Percentiles rank a stretch among this genome's conserved stretches.
These are phyloP conservation scores for Fusarium newnesense DNA, from an alignment of 2,329 filamentous ascomycete genomes.

Conservation along the genomic window DNA sequence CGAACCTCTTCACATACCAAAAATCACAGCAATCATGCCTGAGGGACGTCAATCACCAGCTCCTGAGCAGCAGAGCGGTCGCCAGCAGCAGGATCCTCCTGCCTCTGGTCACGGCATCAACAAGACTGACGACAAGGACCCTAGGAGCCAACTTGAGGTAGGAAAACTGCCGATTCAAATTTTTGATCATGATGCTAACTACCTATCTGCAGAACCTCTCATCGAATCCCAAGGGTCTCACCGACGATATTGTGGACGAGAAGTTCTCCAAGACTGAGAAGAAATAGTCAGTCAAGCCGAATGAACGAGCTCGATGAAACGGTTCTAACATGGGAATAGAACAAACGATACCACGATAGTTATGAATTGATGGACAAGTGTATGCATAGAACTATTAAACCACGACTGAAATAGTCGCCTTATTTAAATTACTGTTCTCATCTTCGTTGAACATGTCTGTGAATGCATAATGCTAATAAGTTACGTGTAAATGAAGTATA, in stretches of 20 bases:
- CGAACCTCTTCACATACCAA: not conserved
- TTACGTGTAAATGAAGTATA: not conserved
- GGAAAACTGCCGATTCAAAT: constrained; percentile 7
- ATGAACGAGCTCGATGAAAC: not conserved
- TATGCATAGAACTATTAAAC: constrained; percentile 23
- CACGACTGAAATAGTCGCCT: constrained; percentile 5
- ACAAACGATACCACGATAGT: constrained; percentile 1
- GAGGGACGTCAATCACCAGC: constrained; percentile 81
- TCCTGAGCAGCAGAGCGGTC: constrained; percentile 73
- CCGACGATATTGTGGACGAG: constrained; percentile 69
- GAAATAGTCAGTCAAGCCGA: constrained; percentile 12
- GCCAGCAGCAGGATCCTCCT: constrained; percentile 69
- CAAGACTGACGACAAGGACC: constrained; percentile 57
- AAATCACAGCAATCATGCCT: constrained; percentile 67
- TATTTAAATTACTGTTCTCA: not conserved
- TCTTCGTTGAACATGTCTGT: no score
- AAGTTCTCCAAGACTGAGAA: constrained; percentile 66
- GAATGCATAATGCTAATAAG: no score
- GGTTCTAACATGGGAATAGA: not conserved
- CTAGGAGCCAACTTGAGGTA: constrained; percentile 64
- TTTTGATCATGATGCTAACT: not conserved
- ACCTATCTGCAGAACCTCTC: constrained; percentile 55
- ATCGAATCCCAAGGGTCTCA: constrained; percentile 73
- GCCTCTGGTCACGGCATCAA: constrained; percentile 68
- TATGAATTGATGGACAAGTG: constrained; percentile 13